These are phyloP conservation scores for Aspergillus puulaauensis DNA, from an alignment of 2,329 filamentous ascomycete genomes.

Conservation along the genomic window DNA sequence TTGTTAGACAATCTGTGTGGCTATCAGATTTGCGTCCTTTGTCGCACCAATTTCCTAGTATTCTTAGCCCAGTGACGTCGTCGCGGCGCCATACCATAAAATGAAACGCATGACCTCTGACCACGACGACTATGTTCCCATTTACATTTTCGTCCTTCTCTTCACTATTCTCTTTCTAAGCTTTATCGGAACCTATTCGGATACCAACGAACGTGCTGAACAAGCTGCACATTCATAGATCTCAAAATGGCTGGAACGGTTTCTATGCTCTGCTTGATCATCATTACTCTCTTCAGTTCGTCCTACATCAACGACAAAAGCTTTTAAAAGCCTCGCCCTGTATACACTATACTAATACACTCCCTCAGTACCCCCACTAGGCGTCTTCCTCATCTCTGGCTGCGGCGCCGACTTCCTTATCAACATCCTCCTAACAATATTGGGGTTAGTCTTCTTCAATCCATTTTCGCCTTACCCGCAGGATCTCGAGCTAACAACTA, in stretches of 20 bases:
- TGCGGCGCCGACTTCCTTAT: conserved; percentile 65
- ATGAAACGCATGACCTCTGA: conserved; percentile 27
- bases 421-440: conserved; percentile 65
- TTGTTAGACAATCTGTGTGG: neutral
- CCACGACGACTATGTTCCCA: conserved; percentile 25
- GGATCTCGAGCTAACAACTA: neutral
- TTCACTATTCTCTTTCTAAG: conserved; percentile 27
- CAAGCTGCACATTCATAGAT: neutral
- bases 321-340: neutral
- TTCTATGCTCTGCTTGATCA: conserved; percentile 44
- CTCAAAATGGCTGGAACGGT: conserved; percentile 33
- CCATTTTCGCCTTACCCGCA: neutral
- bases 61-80: conserved; percentile 19
- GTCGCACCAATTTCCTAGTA: neutral
- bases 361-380: conserved; percentile 62
- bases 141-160: conserved; percentile 29
- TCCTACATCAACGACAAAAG: neutral
- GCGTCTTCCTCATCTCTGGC: conserved; percentile 64
- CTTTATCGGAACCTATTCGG: conserved; percentile 21
- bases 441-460: conserved; percentile 50
- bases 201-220: conserved; percentile 5
- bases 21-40: neutral
- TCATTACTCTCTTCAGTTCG: conserved; percentile 50
- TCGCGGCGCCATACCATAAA: conserved; percentile 5
- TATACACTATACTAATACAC: neutral